These are phyloP conservation scores for Torulaspora delbrueckii DNA, from an alignment of 805 yeast species.

Conservation along the genomic window DNA sequence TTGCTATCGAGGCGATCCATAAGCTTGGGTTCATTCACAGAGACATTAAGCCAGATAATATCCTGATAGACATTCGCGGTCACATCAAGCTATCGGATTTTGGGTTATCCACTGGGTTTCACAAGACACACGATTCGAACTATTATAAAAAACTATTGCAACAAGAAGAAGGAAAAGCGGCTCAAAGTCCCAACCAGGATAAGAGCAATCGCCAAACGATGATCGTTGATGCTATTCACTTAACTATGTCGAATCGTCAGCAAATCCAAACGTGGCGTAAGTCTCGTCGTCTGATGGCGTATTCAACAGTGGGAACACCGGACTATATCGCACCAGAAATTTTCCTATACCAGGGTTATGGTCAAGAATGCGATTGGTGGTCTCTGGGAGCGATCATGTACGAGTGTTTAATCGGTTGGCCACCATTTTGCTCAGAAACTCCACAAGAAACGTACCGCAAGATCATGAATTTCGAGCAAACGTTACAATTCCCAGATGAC, in stretches of 20 bases:
- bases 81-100: slow-evolving; percentile 80
- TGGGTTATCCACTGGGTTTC: slow-evolving; percentile 88
- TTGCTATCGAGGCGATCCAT: slow-evolving; percentile 92
- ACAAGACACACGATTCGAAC: slow-evolving; percentile 83
- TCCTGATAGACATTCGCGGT: slow-evolving; percentile 76
- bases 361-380: slow-evolving; percentile 99
- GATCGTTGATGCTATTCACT: slow-evolving; percentile 89
- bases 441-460: slow-evolving; percentile 92
- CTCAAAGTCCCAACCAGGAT: slow-evolving; percentile 37
- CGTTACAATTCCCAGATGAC: slow-evolving; percentile 84
- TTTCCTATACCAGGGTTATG: slow-evolving; percentile 87
- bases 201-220: slow-evolving; percentile 61
- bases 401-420: slow-evolving; percentile 95
- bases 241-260: slow-evolving; percentile 91
- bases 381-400: slow-evolving; percentile 94
- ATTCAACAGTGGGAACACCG: slow-evolving; percentile 94
- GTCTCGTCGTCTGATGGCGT: slow-evolving; percentile 87
- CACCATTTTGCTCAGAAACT: slow-evolving; percentile 92
- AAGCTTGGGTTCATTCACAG: slow-evolving; percentile 92
- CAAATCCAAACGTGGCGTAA: slow-evolving; percentile 97
- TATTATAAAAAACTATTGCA: slow-evolving; percentile 80
- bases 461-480: slow-evolving; percentile 86
- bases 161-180: slow-evolving; percentile 42
- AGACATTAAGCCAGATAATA: slow-evolving; percentile 97
- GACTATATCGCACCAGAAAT: slow-evolving; percentile 96